Base-by-base conservation (phyloP, 768 basidiomycete species). In the Tricholoma saponaceum region DNA sequence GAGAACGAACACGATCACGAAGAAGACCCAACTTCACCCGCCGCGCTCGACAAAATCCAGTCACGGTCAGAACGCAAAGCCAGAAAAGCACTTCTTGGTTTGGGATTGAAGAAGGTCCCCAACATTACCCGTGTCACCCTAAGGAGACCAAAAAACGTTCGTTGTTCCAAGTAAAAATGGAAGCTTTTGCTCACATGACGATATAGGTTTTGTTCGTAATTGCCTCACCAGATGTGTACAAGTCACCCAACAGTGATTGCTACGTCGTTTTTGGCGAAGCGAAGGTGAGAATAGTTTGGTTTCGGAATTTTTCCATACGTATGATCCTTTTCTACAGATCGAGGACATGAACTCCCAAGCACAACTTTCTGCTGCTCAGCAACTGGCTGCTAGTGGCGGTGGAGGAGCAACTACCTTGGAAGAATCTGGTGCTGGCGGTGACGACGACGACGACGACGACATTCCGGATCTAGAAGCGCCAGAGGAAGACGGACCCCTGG, bases 241-340 rank as follows among this genome's bases (percentile, higher is more conserved):
- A 98, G 81, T 94, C 92, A 51, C 87, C 90, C 43, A 95, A 93
- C 77, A 94, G 92, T 70, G 97, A 99, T 76, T 93, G 90, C 75
- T 98, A 99, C 82, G 93, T 99, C 70, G 95, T 99, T 62, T 99
- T 98, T 67, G 97, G 97, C 62, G 97, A 98, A 80, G 95, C 92
- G 55, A 94, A 94, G 85, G 89, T 89, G 49, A n/a, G 39, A 20
- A 14, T 57, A 30, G 13, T 14, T 20, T 32, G 7, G 47, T 37
- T 33, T 49, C 26, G 22, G n/a, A 3, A 22, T 25, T 22, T 8
- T 39, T 0, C 3, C 10, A 50, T 39, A 22, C 28, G 46, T n/a
- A 39, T 26, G 26, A 28, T 47, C 13, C 18, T 14, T 18, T 37
- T 22, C 26, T 22, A 5, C 43, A 91, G 89, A 86, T 92, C 63